Evolutionary conservation across 352 stramenopile species (phyloP).

Genomic region (Pythium grandisporangium): DNA sequence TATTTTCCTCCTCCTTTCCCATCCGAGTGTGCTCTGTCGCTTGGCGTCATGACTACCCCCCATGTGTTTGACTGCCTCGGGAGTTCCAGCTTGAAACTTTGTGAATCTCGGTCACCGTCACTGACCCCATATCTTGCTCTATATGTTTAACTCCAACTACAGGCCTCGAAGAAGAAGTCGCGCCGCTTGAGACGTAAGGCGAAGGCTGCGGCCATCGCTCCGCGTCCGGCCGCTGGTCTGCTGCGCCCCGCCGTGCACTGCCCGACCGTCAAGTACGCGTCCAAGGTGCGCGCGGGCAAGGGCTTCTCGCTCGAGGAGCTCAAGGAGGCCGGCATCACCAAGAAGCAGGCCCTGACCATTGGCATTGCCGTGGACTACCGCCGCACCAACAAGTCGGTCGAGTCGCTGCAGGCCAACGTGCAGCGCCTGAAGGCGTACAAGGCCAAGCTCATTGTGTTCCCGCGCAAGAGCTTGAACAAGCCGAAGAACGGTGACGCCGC

Average conservation of each 20-base stretch:
- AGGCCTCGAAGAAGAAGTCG: conserved; percentile 98
- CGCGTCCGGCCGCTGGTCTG: conserved; percentile 92
- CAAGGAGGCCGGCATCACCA: conserved; percentile 95
- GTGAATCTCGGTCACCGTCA: too few species aligned
- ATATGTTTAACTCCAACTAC: too few species aligned
- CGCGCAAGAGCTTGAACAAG: conserved; percentile 94
- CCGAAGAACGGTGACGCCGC: conserved; percentile 92
- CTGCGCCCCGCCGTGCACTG: conserved; percentile 97
- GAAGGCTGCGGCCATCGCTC: conserved; percentile 97
- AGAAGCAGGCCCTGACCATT: conserved; percentile 94
- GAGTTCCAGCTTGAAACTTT: too few species aligned
- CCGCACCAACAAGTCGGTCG: conserved; percentile 96
- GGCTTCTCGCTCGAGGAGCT: conserved; percentile 99
- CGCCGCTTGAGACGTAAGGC: conserved; percentile 91
- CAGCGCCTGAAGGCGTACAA: conserved; percentile 99
- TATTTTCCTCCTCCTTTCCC: too few species aligned
- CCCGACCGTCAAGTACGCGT: conserved; percentile 97
- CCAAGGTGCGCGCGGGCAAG: conserved; percentile 96
- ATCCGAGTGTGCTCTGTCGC: too few species aligned
- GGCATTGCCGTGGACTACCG: conserved; percentile 98
- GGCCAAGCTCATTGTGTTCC: conserved; percentile 98
- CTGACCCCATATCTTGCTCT: too few species aligned
- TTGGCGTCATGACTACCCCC: too few species aligned
- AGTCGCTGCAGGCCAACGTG: conserved; percentile 96
- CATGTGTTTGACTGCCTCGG: too few species aligned